These are phyloP conservation scores for Pichia sp. DNA, from an alignment of 1,139 yeast species.

Conservation along the genomic window DNA sequence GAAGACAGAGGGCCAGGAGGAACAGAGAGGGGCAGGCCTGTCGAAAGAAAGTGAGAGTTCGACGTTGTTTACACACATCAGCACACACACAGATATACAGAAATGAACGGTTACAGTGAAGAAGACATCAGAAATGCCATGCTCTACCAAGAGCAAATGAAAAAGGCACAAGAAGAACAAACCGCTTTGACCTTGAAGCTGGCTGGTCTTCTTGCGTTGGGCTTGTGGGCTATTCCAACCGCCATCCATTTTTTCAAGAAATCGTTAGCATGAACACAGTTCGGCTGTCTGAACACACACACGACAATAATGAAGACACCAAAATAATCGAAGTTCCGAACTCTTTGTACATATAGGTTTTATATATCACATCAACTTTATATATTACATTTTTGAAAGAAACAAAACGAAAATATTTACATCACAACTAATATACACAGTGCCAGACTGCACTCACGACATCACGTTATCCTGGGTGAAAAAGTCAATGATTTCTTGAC, in stretches of 20 bases:
- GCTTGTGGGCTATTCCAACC: constrained; percentile 72
- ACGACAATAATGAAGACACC: neutral
- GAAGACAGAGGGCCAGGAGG: neutral
- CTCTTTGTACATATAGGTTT: constrained; percentile 8
- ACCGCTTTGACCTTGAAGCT: constrained; percentile 61
- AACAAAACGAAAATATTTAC: neutral
- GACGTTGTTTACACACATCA: neutral
- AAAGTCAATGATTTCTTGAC: constrained; percentile 2
- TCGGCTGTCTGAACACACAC: neutral
- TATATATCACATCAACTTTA: neutral
- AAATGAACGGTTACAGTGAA: constrained; percentile 68
- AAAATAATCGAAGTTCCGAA: neutral
- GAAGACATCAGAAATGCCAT: constrained; percentile 67
- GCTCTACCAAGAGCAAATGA: constrained; percentile 59
- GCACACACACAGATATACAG: constrained; percentile 8
- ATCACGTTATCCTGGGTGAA: neutral
- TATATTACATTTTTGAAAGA: neutral
- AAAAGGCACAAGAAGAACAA: constrained; percentile 64
- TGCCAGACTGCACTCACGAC: neutral
- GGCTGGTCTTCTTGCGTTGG: constrained; percentile 70
- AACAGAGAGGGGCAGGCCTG: neutral
- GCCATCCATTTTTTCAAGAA: constrained; percentile 57
- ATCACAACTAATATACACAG: neutral
- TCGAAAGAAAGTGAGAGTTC: neutral
- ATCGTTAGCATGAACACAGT: constrained; percentile 37